Conservation (phyloP, 2,329 filamentous ascomycete genomes). For the Penicillium palitans region DNA sequence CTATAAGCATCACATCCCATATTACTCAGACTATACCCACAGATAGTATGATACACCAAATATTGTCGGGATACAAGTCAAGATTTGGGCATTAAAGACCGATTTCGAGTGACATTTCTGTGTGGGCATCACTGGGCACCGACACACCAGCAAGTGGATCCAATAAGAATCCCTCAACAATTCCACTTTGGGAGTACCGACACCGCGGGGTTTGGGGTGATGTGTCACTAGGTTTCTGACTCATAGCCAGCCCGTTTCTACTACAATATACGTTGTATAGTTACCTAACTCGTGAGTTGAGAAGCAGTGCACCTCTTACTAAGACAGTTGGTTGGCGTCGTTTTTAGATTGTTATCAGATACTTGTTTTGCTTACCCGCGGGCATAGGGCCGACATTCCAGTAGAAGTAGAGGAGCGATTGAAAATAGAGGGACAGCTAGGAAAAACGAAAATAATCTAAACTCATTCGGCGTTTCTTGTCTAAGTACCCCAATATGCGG, state of each 20-base stretch:
- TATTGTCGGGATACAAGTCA: background rate
- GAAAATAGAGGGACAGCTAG: background rate
- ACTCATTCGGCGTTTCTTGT: no score
- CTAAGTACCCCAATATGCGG: no score
- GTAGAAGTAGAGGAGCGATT: no score
- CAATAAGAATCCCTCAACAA: background rate
- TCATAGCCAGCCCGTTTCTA: background rate
- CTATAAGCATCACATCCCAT: background rate
- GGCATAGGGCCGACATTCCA: background rate
- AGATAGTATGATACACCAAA: background rate
- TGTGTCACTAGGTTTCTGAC: background rate
- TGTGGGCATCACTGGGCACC: background rate
- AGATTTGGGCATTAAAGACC: background rate
- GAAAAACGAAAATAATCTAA: background rate
- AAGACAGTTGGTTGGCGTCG: background rate
- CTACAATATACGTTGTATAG: background rate
- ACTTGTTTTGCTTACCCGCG: background rate
- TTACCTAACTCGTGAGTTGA: background rate
- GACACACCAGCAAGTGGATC: conserved; percentile 2
- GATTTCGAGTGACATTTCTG: background rate
- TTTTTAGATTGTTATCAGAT: background rate
- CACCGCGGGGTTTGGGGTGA: conserved; percentile 3
- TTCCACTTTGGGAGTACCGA: background rate
- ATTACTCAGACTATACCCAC: background rate
- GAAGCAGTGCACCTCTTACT: background rate